A percentile compares a stretch with the other conserved stretches of the same genome.
phyloP scores from a whole-genome alignment of 371 early-diverging fungal species.

The Saksenaea vasiformis region DNA sequence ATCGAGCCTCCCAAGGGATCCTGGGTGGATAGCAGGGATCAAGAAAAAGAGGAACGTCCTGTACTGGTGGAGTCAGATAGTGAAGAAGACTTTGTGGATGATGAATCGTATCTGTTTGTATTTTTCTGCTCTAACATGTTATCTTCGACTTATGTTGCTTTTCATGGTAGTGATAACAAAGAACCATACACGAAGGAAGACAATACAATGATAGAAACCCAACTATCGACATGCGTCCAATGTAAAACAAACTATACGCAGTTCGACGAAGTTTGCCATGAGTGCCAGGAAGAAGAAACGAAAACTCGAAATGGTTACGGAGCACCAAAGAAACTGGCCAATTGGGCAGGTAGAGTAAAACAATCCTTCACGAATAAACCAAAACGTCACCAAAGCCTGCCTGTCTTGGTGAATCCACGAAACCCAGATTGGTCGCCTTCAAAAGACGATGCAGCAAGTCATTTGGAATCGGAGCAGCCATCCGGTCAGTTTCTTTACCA shows the following conservation, averaged over 20 bases:
- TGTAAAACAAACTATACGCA: neutral
- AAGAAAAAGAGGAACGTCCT: neutral
- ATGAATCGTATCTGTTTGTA: neutral
- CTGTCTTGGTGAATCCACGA: neutral
- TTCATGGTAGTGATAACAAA: neutral
- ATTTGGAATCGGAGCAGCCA: neutral
- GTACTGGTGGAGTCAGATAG: slow-evolving; percentile 9
- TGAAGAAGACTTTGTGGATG: slow-evolving; percentile 9
- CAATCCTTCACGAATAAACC: neutral
- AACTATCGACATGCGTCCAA: neutral
- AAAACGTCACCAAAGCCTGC: neutral
- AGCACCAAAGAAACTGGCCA: neutral
- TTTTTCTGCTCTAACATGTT: neutral
- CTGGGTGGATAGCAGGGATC: neutral
- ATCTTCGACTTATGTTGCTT: neutral
- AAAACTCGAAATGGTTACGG: neutral
- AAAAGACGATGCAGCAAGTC: neutral
- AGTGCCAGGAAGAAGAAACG: neutral
- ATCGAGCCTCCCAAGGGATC: neutral
- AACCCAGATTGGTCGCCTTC: neutral
- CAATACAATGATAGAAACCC: neutral
- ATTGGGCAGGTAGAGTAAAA: neutral
- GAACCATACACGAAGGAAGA: neutral
- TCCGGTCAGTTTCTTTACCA: neutral
- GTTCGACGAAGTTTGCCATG: neutral